These are phyloP conservation scores for Hypoxylon sp. DNA, from an alignment of 2,329 filamentous ascomycete genomes.

Conservation along the genomic window DNA sequence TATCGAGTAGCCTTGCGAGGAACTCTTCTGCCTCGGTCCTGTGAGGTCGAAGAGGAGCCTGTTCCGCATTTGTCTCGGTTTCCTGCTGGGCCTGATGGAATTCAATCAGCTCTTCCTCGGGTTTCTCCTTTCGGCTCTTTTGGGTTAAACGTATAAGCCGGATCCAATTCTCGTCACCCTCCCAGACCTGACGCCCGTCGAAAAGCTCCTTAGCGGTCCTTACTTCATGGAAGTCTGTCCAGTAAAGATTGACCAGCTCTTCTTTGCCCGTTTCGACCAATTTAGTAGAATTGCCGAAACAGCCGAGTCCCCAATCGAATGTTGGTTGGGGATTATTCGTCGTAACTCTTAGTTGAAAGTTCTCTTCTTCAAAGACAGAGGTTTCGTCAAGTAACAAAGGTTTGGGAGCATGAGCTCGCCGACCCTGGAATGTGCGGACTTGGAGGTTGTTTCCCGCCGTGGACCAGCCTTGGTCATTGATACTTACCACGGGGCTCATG, in stretches of 20 bases:
- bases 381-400: background rate
- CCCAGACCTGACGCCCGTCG: slow-evolving; percentile 7
- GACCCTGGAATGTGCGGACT: slow-evolving; percentile 22
- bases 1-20: slow-evolving; percentile 34
- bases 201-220: slow-evolving; percentile 27
- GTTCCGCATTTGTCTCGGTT: background rate
- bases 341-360: background rate
- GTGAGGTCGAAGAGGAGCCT: background rate
- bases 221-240: slow-evolving; percentile 20
- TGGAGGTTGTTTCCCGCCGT: slow-evolving; percentile 9
- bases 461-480: slow-evolving; percentile 37
- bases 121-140: background rate
- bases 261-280: slow-evolving; percentile 33
- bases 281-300: slow-evolving; percentile 34
- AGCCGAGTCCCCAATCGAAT: slow-evolving; percentile 44
- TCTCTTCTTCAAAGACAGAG: slow-evolving; percentile 8
- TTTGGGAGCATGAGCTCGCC: slow-evolving; percentile 10
- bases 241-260: slow-evolving; percentile 6
- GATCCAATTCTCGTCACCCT: slow-evolving; percentile 32
- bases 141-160: slow-evolving; percentile 13
- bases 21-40: slow-evolving; percentile 22
- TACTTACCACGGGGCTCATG: background rate
- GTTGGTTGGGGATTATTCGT: slow-evolving; percentile 13
- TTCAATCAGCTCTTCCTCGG: slow-evolving; percentile 18
- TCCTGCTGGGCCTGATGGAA: slow-evolving; percentile 7